Conservation (phyloP, 2,329 filamentous ascomycete species). For the Metarhizium sp. region DNA sequence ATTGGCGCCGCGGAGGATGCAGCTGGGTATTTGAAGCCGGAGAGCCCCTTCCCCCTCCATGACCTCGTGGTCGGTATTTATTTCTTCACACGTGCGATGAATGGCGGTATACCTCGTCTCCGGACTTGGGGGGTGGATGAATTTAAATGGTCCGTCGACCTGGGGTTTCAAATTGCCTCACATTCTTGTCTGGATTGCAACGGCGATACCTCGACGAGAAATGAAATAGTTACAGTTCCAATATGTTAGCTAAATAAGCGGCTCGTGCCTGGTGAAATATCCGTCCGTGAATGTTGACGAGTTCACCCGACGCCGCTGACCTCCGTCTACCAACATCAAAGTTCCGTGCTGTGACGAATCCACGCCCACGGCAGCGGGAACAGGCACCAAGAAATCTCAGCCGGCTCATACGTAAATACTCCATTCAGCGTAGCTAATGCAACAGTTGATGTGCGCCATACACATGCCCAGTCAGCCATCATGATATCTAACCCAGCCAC, state of each 20-base stretch:
- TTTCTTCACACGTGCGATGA: too few species aligned
- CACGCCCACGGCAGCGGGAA: background rate
- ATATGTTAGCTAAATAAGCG: too few species aligned
- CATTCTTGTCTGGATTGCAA: too few species aligned
- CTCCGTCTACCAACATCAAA: background rate
- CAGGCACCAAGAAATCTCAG: background rate
- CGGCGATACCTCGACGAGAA: too few species aligned
- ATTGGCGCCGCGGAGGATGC: conserved; percentile 26
- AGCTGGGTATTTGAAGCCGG: conserved; percentile 18
- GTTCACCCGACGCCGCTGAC: background rate
- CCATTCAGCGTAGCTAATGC: conserved; percentile 5
- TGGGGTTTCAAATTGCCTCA: too few species aligned
- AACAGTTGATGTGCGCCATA: conserved; percentile 1
- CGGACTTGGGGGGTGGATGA: too few species aligned
- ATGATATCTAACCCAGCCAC: background rate
- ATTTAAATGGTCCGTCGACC: too few species aligned
- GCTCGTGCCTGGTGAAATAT: too few species aligned
- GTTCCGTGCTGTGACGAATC: background rate
- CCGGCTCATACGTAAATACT: background rate
- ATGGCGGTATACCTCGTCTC: too few species aligned
- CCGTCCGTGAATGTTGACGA: background rate
- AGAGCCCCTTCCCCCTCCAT: background rate
- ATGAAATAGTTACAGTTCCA: too few species aligned
- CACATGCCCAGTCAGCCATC: background rate
- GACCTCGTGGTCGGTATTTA: too few species aligned